phyloP scores from a whole-genome alignment of 345 rosid genomes.

The Eucalyptus polyanthemos region DNA sequence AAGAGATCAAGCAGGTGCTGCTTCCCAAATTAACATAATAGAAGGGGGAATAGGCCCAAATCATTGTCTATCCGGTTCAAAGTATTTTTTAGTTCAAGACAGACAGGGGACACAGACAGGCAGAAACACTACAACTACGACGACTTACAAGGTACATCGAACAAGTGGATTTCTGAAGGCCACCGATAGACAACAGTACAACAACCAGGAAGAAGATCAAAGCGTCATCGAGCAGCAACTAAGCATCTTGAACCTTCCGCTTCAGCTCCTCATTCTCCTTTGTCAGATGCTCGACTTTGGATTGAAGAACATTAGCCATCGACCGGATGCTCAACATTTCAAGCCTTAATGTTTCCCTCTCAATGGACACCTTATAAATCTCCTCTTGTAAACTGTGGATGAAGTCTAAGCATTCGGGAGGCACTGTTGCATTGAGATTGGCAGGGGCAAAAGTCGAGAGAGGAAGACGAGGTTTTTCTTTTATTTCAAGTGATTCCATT shows the following conservation, averaged over 20 bases:
- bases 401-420: conserved; percentile 33
- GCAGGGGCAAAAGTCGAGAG: conserved; percentile 5
- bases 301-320: conserved; percentile 67
- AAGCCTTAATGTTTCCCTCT: conserved; percentile 58
- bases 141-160: background rate
- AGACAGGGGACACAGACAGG: background rate
- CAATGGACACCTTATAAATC: conserved; percentile 55
- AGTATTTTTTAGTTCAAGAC: background rate
- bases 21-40: background rate
- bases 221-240: conserved; percentile 29
- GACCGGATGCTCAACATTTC: conserved; percentile 80
- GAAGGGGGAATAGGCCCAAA: background rate
- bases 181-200: background rate
- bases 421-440: conserved; percentile 21
- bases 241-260: conserved; percentile 7
- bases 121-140: background rate
- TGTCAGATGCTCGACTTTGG: conserved; percentile 41
- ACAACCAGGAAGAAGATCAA: background rate
- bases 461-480: conserved; percentile 11
- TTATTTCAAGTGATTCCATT: conserved; percentile 38
- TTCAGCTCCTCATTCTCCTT: conserved; percentile 67
- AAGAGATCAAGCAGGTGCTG: background rate
- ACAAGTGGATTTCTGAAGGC: background rate
- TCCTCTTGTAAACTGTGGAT: conserved; percentile 50
- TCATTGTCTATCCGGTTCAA: background rate